Evolutionary conservation across 257 asterid species (phyloP).

Genomic region (Avicennia marina): DNA sequence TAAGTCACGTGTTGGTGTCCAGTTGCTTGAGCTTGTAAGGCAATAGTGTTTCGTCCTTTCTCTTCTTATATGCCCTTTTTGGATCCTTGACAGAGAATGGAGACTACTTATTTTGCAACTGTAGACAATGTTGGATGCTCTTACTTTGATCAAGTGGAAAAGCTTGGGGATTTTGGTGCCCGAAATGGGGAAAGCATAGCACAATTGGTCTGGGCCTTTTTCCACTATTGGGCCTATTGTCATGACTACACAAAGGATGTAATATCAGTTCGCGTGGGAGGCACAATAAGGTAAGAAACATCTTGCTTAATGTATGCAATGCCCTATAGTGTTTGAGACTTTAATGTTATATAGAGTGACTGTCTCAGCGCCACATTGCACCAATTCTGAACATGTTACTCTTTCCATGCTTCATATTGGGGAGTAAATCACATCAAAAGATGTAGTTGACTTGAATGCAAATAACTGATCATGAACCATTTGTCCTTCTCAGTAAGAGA

Average conservation of each 20-base stretch:
- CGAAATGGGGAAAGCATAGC: slow-evolving; percentile 68
- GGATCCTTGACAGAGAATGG: slow-evolving; percentile 68
- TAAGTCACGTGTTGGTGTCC: too few relatives aligned
- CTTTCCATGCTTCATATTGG: too few relatives aligned
- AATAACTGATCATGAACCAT: not conserved
- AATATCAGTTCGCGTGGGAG: slow-evolving; percentile 78
- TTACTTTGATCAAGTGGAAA: slow-evolving; percentile 78
- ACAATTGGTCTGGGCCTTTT: slow-evolving; percentile 77
- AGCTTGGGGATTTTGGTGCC: slow-evolving; percentile 57
- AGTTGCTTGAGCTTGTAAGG: too few relatives aligned
- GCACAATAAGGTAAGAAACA: slow-evolving; percentile 57
- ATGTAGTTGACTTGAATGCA: not conserved
- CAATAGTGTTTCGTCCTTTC: too few relatives aligned
- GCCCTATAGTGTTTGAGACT: too few relatives aligned
- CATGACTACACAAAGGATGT: slow-evolving; percentile 86
- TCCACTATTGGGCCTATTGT: slow-evolving; percentile 67
- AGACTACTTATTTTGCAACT: slow-evolving; percentile 45
- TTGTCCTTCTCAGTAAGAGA: slow-evolving; percentile 53
- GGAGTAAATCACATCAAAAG: too few relatives aligned
- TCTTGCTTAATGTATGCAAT: not conserved
- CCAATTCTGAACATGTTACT: too few relatives aligned
- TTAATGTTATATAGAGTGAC: too few relatives aligned
- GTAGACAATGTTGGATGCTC: slow-evolving; percentile 67
- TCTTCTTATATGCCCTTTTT: too few relatives aligned
- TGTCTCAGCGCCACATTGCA: too few relatives aligned